Percentiles rank a stretch among this genome's conserved stretches.
Conservation (phyloP, 371 early-diverging fungal genomes). For the Mortierella sp. region DNA sequence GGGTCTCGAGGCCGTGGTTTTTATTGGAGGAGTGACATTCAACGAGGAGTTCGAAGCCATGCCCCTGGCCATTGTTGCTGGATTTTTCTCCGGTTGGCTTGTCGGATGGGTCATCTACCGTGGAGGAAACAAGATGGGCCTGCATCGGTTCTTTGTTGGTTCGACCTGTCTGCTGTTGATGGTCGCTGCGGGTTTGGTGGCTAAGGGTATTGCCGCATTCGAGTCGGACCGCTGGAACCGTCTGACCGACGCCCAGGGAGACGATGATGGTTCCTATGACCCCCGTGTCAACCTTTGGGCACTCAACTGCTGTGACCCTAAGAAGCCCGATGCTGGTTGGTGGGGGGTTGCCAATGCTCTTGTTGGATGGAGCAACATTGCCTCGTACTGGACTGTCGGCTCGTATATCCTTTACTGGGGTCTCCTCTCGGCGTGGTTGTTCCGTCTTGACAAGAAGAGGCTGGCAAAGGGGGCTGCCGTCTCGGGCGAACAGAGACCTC, state of each 20-base stretch:
- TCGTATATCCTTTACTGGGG: slow-evolving; percentile 73
- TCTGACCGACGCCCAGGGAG: slow-evolving; percentile 63
- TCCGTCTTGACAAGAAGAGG: slow-evolving; percentile 39
- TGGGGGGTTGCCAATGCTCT: slow-evolving; percentile 84
- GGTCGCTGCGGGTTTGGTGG: slow-evolving; percentile 84
- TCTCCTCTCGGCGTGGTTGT: slow-evolving; percentile 56
- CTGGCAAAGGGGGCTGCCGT: slow-evolving; percentile 1
- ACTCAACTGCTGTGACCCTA: slow-evolving; percentile 55
- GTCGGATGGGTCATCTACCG: slow-evolving; percentile 83
- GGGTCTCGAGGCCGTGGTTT: slow-evolving; percentile 86
- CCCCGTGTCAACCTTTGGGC: slow-evolving; percentile 63
- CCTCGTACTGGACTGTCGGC: slow-evolving; percentile 66
- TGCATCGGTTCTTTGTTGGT: slow-evolving; percentile 83
- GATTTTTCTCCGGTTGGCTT: slow-evolving; percentile 74
- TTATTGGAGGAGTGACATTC: slow-evolving; percentile 86
- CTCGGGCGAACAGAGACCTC: slow-evolving; percentile 26
- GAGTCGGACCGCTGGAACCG: slow-evolving; percentile 46
- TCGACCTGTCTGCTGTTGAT: slow-evolving; percentile 81
- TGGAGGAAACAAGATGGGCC: slow-evolving; percentile 72
- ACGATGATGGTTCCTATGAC: slow-evolving; percentile 61
- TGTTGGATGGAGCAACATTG: slow-evolving; percentile 75
- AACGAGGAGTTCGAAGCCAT: slow-evolving; percentile 75
- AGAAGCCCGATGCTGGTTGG: slow-evolving; percentile 64
- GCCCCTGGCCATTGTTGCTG: slow-evolving; percentile 82
- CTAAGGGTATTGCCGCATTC: slow-evolving; percentile 63